phyloP scores from a whole-genome alignment of 176 grass and related monocot species.

The Lolium perenne region DNA sequence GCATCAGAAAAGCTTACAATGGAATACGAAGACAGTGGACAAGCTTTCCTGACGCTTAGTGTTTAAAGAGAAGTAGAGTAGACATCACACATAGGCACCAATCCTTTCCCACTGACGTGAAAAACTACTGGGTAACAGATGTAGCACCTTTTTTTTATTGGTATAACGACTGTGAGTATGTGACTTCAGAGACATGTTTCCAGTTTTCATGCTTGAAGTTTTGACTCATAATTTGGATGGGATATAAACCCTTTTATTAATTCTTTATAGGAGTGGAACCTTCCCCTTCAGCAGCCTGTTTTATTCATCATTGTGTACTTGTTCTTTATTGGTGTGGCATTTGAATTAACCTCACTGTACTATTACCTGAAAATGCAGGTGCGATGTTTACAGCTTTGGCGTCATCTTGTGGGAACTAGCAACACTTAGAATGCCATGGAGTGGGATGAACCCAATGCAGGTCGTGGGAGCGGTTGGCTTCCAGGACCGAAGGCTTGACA shows the following conservation, averaged over 20 bases:
- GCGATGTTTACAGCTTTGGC: conserved; percentile 97
- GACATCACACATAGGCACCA: not conserved
- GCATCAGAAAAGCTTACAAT: not conserved
- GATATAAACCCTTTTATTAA: not conserved
- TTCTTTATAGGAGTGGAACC: not conserved
- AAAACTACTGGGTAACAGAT: not conserved
- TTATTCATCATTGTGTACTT: not conserved
- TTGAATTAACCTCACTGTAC: conserved; percentile 8
- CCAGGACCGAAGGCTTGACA: conserved; percentile 87
- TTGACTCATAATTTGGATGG: not conserved
- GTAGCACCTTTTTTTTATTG: not conserved
- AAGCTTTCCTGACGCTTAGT: not conserved
- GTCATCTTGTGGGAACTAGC: conserved; percentile 98
- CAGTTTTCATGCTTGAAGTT: not conserved
- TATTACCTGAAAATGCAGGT: conserved; percentile 61
- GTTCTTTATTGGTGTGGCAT: not conserved
- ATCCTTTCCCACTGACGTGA: not conserved
- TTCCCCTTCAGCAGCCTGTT: not conserved
- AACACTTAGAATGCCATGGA: conserved; percentile 94
- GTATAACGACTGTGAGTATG: not conserved
- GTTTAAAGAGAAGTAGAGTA: not conserved
- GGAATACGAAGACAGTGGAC: not conserved
- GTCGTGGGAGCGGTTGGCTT: conserved; percentile 98
- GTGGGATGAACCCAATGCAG: conserved; percentile 99
- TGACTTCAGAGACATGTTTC: not conserved